Evolutionary conservation across 768 basidiomycete genomes (phyloP).

Genomic region (Pisolithus tinctorius): DNA sequence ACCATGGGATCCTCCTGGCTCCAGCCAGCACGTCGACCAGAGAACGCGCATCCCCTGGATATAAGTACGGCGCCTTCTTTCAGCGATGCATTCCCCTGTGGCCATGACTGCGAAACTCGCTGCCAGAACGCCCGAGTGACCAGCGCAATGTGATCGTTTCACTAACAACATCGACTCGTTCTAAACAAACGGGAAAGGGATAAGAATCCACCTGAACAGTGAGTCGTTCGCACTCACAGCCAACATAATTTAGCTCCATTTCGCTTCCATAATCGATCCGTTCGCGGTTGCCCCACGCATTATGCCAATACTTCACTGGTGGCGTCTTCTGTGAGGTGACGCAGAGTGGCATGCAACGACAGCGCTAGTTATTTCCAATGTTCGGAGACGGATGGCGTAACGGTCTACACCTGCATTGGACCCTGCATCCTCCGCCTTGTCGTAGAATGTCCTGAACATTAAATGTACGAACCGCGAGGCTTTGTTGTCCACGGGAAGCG

Average conservation of each 20-base stretch:
- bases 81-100: neutral
- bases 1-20: conserved; percentile 98
- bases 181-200: conserved; percentile 52
- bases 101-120: conserved; percentile 27
- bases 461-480: conserved; percentile 96
- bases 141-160: conserved; percentile 66
- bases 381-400: neutral
- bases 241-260: conserved; percentile 98
- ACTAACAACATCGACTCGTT: conserved; percentile 57
- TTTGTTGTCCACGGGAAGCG: conserved; percentile 83
- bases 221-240: conserved; percentile 78
- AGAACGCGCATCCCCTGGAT: conserved; percentile 76
- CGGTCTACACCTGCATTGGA: conserved; percentile 2
- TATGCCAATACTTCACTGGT: conserved; percentile 69
- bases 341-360: conserved; percentile 50
- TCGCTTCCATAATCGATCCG: conserved; percentile 99
- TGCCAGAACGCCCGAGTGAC: conserved; percentile 88
- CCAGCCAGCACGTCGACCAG: conserved; percentile 93
- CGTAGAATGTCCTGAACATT: conserved; percentile 89
- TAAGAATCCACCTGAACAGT: neutral
- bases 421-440: conserved; percentile 65
- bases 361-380: conserved; percentile 38
- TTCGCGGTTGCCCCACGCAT: conserved; percentile 86
- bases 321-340: conserved; percentile 50
- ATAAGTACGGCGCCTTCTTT: conserved; percentile 38